Conservation (phyloP, 2,329 filamentous ascomycete species). For the Aureobasidium melanogenum region DNA sequence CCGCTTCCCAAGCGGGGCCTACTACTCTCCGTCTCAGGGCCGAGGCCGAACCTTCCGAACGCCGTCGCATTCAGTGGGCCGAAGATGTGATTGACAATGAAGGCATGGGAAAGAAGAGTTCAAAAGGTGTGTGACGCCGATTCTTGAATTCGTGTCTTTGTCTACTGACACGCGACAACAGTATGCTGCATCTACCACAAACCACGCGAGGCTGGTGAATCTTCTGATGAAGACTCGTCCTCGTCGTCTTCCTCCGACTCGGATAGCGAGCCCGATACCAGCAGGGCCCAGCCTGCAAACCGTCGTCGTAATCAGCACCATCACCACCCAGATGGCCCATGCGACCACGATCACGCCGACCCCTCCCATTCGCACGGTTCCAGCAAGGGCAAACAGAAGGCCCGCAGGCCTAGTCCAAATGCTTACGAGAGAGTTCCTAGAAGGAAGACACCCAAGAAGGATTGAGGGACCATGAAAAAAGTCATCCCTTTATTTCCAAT, state of each 20-base stretch:
- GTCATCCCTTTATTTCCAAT: background rate
- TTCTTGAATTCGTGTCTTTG: background rate
- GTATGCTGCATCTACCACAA: conserved; percentile 99
- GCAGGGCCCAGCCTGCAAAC: conserved; percentile 30
- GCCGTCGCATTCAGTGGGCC: conserved; percentile 76
- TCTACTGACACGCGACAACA: conserved; percentile 28
- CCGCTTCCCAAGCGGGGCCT: conserved; percentile 19
- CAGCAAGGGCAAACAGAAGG: conserved; percentile 31
- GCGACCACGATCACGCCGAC: conserved; percentile 28
- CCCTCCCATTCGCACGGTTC: conserved; percentile 25
- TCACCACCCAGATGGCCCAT: conserved; percentile 15
- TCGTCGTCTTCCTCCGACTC: conserved; percentile 45
- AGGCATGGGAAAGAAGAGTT: conserved; percentile 84
- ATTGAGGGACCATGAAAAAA: background rate
- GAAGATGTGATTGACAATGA: conserved; percentile 94
- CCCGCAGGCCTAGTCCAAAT: conserved; percentile 61
- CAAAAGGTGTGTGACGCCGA: conserved; percentile 58
- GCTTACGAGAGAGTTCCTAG: conserved; percentile 72
- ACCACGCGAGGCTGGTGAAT: conserved; percentile 72
- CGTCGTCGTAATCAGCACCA: conserved; percentile 23
- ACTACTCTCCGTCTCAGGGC: conserved; percentile 33
- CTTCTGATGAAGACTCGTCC: conserved; percentile 55
- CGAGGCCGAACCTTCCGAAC: conserved; percentile 27
- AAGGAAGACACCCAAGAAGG: conserved; percentile 17
- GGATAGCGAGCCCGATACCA: conserved; percentile 48